phyloP scores from a whole-genome alignment of 2,329 filamentous ascomycete species.

The Pseudogymnoascus pannorum region DNA sequence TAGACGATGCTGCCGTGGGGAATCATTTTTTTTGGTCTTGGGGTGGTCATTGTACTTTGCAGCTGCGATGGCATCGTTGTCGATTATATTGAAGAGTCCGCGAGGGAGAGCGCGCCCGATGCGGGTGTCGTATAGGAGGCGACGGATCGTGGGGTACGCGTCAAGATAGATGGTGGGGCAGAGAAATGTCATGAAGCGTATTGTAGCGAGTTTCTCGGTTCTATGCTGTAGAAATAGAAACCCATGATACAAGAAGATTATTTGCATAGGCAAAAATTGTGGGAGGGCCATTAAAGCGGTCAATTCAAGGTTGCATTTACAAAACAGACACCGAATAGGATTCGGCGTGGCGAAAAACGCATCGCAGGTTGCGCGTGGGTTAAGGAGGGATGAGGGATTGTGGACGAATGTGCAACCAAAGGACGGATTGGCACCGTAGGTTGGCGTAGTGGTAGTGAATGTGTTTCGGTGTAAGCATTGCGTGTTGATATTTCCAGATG shows the following conservation, averaged over 20 bases:
- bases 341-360: neutral
- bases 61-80: too few relatives aligned
- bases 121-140: too few relatives aligned
- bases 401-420: neutral
- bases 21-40: too few relatives aligned
- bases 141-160: too few relatives aligned
- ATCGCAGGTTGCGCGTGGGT: neutral
- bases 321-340: neutral
- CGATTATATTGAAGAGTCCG: too few relatives aligned
- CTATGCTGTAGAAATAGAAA: too few relatives aligned
- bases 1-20: too few relatives aligned
- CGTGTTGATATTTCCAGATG: neutral
- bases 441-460: neutral
- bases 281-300: neutral
- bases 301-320: neutral
- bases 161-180: too few relatives aligned
- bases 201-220: too few relatives aligned
- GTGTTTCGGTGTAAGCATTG: neutral
- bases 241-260: neutral
- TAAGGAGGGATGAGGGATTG: neutral
- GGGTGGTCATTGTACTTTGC: too few relatives aligned
- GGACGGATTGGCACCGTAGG: neutral
- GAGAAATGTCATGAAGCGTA: too few relatives aligned
- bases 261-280: neutral
- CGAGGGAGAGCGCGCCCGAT: too few relatives aligned